Conservation (phyloP, 257 asterid species). For the Nicotiana sylvestris region DNA sequence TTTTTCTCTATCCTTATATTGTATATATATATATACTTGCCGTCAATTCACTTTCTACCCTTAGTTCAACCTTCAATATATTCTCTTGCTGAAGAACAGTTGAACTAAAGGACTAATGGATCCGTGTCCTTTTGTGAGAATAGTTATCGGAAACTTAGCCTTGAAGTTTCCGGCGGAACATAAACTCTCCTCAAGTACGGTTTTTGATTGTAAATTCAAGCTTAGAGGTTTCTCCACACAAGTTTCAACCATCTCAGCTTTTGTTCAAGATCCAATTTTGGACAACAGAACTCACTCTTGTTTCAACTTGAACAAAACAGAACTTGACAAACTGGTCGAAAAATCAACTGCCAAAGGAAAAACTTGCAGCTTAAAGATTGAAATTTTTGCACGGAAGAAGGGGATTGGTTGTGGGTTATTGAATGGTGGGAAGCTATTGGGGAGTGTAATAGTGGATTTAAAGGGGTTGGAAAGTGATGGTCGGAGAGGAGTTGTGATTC, state of each 20-base stretch:
- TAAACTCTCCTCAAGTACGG: not conserved
- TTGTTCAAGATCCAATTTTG: constrained; percentile 7
- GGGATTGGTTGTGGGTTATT: constrained; percentile 15
- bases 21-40: constrained; percentile 16
- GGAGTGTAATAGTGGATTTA: constrained; percentile 54
- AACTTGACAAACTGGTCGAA: constrained; percentile 43
- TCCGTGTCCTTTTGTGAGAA: constrained; percentile 84
- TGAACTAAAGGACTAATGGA: constrained; percentile 42
- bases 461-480: constrained; percentile 38
- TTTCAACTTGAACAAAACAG: constrained; percentile 49
- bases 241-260: constrained; percentile 34
- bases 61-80: constrained; percentile 13
- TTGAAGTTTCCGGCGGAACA: constrained; percentile 23
- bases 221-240: constrained; percentile 58
- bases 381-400: constrained; percentile 37
- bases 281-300: constrained; percentile 54
- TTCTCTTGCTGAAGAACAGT: no score
- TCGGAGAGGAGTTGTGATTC: constrained; percentile 35
- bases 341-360: constrained; percentile 19
- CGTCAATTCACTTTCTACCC: not conserved
- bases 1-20: not conserved
- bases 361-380: constrained; percentile 34
- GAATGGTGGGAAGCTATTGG: constrained; percentile 49
- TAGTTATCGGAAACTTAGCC: constrained; percentile 53
- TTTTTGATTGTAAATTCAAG: constrained; percentile 50